Conservation (phyloP, 192 early-diverging fungal species). For the Linnemannia elongata region DNA sequence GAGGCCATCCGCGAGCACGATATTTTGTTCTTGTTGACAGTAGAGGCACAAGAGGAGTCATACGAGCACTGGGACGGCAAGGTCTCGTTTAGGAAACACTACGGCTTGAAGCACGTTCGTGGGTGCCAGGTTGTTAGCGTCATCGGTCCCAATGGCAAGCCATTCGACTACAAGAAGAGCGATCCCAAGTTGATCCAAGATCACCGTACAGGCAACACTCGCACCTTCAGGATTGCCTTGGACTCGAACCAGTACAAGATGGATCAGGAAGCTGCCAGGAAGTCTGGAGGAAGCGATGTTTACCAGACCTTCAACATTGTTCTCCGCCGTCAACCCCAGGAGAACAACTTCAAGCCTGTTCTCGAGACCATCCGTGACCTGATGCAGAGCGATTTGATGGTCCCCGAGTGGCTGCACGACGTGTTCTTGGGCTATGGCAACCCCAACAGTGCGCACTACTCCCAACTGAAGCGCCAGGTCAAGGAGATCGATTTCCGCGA, state of each 20-base stretch:
- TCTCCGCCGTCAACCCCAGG: slow-evolving; percentile 87
- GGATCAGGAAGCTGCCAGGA: slow-evolving; percentile 66
- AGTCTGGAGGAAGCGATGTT: slow-evolving; percentile 71
- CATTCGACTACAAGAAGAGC: slow-evolving; percentile 51
- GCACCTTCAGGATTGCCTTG: slow-evolving; percentile 82
- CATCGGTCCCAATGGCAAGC: slow-evolving; percentile 79
- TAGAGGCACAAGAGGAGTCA: slow-evolving; percentile 68
- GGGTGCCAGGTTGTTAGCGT: slow-evolving; percentile 88
- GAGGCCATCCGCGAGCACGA: slow-evolving; percentile 86
- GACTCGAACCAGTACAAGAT: slow-evolving; percentile 90
- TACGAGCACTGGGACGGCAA: slow-evolving; percentile 60
- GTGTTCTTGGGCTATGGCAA: slow-evolving; percentile 98
- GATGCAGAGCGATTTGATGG: slow-evolving; percentile 83
- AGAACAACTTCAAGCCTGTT: slow-evolving; percentile 95
- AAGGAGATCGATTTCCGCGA: slow-evolving; percentile 85
- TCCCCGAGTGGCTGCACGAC: slow-evolving; percentile 94
- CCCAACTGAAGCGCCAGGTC: slow-evolving; percentile 66
- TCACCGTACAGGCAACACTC: slow-evolving; percentile 59
- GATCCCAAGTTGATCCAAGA: slow-evolving; percentile 55
- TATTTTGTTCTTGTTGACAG: slow-evolving; percentile 87
- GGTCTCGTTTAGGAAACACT: slow-evolving; percentile 70
- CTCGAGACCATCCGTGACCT: slow-evolving; percentile 92
- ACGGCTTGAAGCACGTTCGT: slow-evolving; percentile 85
- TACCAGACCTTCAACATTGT: slow-evolving; percentile 91
- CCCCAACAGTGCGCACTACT: slow-evolving; percentile 81